These are phyloP conservation scores for Niveomyces coronatus DNA, from an alignment of 2,329 filamentous ascomycete genomes.

Conservation along the genomic window DNA sequence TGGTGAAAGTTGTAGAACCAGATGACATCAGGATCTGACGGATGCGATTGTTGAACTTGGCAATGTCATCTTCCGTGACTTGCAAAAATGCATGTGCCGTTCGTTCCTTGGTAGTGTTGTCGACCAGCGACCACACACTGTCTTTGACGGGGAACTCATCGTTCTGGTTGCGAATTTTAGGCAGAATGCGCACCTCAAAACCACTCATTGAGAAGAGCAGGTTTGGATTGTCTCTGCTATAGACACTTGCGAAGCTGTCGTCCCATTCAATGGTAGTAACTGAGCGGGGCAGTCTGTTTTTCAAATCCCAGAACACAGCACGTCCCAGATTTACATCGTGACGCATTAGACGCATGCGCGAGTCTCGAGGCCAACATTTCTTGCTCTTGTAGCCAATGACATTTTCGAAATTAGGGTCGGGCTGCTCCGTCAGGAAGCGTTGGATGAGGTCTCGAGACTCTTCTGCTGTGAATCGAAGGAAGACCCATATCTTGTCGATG, in stretches of 20 bases:
- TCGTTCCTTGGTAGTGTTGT: constrained; percentile 93
- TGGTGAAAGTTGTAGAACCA: constrained; percentile 97
- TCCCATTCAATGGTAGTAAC: constrained; percentile 99
- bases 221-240: constrained; percentile 96
- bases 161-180: constrained; percentile 88
- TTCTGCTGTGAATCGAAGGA: constrained; percentile 85
- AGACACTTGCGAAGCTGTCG: constrained; percentile 95
- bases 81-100: constrained; percentile 96
- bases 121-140: constrained; percentile 94
- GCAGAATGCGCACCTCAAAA: constrained; percentile 92
- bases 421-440: constrained; percentile 93
- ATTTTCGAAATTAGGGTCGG: constrained; percentile 98
- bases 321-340: constrained; percentile 97
- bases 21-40: constrained; percentile 98
- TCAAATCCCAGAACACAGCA: constrained; percentile 97
- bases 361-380: constrained; percentile 98
- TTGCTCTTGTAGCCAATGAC: constrained; percentile 99
- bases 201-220: constrained; percentile 95
- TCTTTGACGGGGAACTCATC: constrained; percentile 97
- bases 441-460: constrained; percentile 95
- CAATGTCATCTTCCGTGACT: constrained; percentile 94
- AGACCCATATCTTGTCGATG: constrained; percentile 98
- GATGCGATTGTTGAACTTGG: constrained; percentile 98
- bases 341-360: constrained; percentile 94
- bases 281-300: constrained; percentile 88